phyloP scores from a whole-genome alignment of 495 filamentous ascomycete species.

The Talaromyces trachyspermus region DNA sequence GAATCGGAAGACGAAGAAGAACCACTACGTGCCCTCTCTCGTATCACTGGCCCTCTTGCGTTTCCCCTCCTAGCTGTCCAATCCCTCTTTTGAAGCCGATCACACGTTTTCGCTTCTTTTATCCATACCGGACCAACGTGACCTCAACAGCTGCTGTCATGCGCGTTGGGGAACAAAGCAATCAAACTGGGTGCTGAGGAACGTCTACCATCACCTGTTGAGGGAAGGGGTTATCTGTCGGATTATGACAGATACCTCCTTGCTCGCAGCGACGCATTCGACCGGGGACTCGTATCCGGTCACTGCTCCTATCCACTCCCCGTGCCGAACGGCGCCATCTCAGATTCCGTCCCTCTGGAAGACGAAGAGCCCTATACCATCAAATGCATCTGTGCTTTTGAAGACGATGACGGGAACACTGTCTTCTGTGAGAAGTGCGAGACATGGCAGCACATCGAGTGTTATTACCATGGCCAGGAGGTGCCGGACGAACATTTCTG shows the following conservation, averaged over 20 bases:
- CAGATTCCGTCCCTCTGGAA: constrained; percentile 46
- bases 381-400: constrained; percentile 90
- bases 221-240: constrained; percentile 52
- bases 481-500: constrained; percentile 83
- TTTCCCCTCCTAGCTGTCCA: no score
- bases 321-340: constrained; percentile 49
- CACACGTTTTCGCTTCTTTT: no score
- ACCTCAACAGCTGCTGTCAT: constrained; percentile 5
- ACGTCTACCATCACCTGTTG: constrained; percentile 6
- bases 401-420: constrained; percentile 94
- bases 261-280: constrained; percentile 54
- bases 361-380: constrained; percentile 93
- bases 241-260: constrained; percentile 91
- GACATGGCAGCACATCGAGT: constrained; percentile 96
- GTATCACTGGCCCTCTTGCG: no score
- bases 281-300: constrained; percentile 57
- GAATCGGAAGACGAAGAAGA: neutral
- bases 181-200: constrained; percentile 10
- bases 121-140: neutral
- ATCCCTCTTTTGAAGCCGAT: no score
- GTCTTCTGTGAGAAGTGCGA: constrained; percentile 94
- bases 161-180: constrained; percentile 5
- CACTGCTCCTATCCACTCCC: constrained; percentile 44
- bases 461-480: constrained; percentile 73
- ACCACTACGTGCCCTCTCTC: neutral